Percentiles rank a stretch among this genome's conserved stretches.
These are phyloP conservation scores for Pythium oligandrum DNA, from an alignment of 352 stramenopile genomes.

Conservation along the genomic window DNA sequence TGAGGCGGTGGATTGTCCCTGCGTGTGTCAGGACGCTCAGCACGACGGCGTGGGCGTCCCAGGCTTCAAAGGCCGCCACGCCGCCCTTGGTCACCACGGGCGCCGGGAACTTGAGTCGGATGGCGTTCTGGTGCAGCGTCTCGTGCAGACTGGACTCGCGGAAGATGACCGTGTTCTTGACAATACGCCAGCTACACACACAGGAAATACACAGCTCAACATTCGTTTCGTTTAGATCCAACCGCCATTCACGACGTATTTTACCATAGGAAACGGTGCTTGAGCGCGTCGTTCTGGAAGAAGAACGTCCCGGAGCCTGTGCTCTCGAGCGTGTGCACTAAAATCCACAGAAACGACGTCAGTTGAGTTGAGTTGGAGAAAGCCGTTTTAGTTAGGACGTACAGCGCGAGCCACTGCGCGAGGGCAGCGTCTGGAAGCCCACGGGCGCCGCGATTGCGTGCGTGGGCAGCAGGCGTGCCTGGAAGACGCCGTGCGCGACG, in stretches of 20 bases:
- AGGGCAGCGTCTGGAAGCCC: conserved; percentile 23
- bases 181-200: conserved; percentile 47
- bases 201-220: background rate
- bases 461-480: conserved; percentile 12
- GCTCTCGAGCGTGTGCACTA: conserved; percentile 63
- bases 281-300: conserved; percentile 63
- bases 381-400: background rate
- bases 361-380: too few species aligned
- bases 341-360: background rate
- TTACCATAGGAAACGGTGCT: conserved; percentile 63
- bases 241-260: background rate
- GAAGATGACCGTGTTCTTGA: conserved; percentile 70
- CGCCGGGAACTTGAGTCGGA: conserved; percentile 54
- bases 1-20: conserved; percentile 63
- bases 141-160: conserved; percentile 71
- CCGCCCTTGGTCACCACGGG: conserved; percentile 47
- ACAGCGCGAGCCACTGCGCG: conserved; percentile 57
- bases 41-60: conserved; percentile 45
- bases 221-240: too few species aligned
- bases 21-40: conserved; percentile 66
- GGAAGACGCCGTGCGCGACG: background rate
- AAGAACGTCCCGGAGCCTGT: conserved; percentile 65
- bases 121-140: conserved; percentile 45
- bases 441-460: conserved; percentile 30
- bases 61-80: conserved; percentile 55